Evolutionary conservation across 169 alveolate genomes (phyloP).

Genomic region (Perkinsus olseni): DNA sequence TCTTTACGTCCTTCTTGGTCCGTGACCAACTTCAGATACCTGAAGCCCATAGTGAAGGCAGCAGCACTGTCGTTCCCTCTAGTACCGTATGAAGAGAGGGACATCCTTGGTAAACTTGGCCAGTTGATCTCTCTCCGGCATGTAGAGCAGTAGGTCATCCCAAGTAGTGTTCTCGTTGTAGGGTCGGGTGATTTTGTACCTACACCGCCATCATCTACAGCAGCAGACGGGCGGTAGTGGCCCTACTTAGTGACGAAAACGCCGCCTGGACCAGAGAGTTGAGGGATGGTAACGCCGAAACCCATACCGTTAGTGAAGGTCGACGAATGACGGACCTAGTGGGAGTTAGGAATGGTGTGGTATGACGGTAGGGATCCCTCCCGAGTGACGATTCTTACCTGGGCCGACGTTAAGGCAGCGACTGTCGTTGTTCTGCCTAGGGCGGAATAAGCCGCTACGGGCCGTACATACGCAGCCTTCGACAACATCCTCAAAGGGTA

Average conservation of each 20-base stretch:
- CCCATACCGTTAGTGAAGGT: not conserved
- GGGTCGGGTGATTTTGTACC: not conserved
- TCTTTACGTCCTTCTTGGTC: slow-evolving; percentile 1
- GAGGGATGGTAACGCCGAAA: not conserved
- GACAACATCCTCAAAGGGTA: not conserved
- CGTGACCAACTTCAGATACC: slow-evolving; percentile 10
- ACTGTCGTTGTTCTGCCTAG: not conserved
- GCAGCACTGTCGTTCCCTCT: not conserved
- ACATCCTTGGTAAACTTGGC: slow-evolving; percentile 2
- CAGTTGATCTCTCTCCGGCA: slow-evolving; percentile 9
- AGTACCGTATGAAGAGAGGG: not conserved
- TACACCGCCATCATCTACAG: not conserved
- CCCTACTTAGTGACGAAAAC: slow-evolving; percentile 1
- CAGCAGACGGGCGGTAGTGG: not conserved
- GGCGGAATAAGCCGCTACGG: slow-evolving; percentile 1
- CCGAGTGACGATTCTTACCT: not conserved
- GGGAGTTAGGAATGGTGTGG: not conserved
- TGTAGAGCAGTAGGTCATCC: slow-evolving; percentile 3
- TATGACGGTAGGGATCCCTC: too few relatives aligned
- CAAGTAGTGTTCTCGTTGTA: not conserved
- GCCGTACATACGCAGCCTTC: not conserved
- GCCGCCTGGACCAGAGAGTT: slow-evolving; percentile 5
- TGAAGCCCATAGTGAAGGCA: not conserved
- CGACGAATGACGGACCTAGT: not conserved
- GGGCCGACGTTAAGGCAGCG: not conserved